Evolutionary conservation across 2,329 filamentous ascomycete genomes (phyloP).

Genomic region (Beauveria bassiana): DNA sequence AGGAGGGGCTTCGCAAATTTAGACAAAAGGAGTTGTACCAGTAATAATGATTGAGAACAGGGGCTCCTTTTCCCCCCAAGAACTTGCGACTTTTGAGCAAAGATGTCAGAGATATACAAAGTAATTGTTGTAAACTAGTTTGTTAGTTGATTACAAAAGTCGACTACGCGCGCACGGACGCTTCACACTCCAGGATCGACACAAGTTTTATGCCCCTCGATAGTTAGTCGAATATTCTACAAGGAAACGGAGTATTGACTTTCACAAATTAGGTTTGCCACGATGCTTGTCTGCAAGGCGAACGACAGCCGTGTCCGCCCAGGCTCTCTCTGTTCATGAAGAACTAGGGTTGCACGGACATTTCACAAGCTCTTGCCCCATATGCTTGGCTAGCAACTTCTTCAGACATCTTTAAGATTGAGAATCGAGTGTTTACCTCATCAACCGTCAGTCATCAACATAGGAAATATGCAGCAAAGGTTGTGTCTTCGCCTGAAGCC

Average conservation of each 20-base stretch:
- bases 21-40: background rate
- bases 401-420: too few species aligned
- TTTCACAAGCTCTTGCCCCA: background rate
- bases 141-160: too few species aligned
- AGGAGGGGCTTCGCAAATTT: background rate
- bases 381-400: background rate
- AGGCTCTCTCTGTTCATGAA: background rate
- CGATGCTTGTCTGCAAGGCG: background rate
- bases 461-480: background rate
- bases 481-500: background rate
- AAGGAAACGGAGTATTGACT: too few species aligned
- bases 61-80: background rate
- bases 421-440: too few species aligned
- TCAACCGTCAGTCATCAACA: too few species aligned
- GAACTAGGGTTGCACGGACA: background rate
- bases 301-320: background rate
- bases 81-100: background rate
- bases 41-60: background rate
- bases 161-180: background rate
- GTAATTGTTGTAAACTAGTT: too few species aligned
- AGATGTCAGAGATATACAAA: background rate
- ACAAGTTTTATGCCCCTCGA: background rate
- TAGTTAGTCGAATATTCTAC: too few species aligned
- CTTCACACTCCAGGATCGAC: background rate
- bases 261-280: background rate